Base-by-base conservation (phyloP, 75 land plant genomes). In the Cupressus sempervirens region DNA sequence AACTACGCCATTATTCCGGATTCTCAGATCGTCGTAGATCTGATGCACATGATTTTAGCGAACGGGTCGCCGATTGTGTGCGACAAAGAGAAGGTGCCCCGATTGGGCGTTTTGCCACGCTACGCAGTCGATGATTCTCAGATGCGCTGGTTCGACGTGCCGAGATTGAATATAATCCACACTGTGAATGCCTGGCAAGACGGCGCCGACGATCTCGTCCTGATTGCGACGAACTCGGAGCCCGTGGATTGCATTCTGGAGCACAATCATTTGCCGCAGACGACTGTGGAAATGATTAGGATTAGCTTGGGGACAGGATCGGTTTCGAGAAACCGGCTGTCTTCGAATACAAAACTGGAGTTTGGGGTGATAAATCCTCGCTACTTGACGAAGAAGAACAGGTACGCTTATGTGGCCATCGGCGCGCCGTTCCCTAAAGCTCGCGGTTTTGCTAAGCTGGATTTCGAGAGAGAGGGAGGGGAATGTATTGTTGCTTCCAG, bases 171-270 rank as follows among this genome's bases (percentile, higher is more conserved):
- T 84, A 83, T 87, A 20, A 75, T 93, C 34, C 99, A 97, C 67
- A 80, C 87, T 20, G 29, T 92, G 35, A 97, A 97, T 76, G 99
- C 96, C 0, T 97, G 99, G 99, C 98, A 97, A 8, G 93, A 88
- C 34, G 88, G 87, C 3, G 92, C 65, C 45, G 88, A 90, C 0
- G 84, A 87, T 20, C 75, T 97, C 13, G 92, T 94, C 1, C 8
- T 97, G 76, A 85, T 95, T 18, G 94, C 95, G 36, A 87, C 94
- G 30, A 88, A 88, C 83, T 58, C 94, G 36, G 0, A 92, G 14
- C 95, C 98, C 0, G 87, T 88, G 12, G 85, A 92, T 56, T 86
- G 87, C 62, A 38, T 91, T n/a, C 83, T 97, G 52, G 91, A 91
- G 41, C 75, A 88, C 48, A 67, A 88, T 38, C 88, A 89, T 2